These are phyloP conservation scores for Graphiopsis chlorocephala DNA, from an alignment of 2,329 filamentous ascomycete genomes.

Conservation along the genomic window DNA sequence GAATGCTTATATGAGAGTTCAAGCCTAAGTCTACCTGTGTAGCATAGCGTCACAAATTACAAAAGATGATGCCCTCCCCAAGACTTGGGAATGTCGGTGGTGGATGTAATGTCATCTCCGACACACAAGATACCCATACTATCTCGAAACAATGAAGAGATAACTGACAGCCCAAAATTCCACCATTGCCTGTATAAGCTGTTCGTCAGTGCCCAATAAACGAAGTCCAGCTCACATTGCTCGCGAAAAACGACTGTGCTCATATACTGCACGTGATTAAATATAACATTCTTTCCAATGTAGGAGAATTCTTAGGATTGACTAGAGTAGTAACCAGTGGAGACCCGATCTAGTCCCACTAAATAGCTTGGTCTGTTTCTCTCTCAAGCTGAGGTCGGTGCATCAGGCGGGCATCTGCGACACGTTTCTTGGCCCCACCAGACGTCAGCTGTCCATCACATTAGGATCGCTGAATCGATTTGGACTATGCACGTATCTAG, in stretches of 20 bases:
- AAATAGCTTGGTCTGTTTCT: not conserved
- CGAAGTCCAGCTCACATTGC: not conserved
- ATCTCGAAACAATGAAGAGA: not conserved
- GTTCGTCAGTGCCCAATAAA: not conserved
- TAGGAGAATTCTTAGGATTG: not conserved
- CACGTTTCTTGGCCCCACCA: not conserved
- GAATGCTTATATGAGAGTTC: constrained; percentile 13
- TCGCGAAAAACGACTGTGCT: not conserved
- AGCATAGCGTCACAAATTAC: constrained; percentile 14
- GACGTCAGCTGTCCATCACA: not conserved
- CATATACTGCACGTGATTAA: not conserved
- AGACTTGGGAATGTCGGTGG: not conserved
- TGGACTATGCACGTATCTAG: not conserved
- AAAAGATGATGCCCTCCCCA: constrained; percentile 31
- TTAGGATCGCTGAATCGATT: not conserved
- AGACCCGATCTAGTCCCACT: not conserved
- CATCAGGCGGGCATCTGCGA: not conserved
- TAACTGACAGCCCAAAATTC: not conserved
- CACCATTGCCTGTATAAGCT: not conserved
- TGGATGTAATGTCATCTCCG: not conserved
- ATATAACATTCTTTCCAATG: not conserved
- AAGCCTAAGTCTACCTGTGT: constrained; percentile 14
- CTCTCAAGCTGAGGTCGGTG: not conserved
- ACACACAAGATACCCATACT: not conserved
- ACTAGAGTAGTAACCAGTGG: not conserved